A percentile compares a stretch with the other conserved stretches of the same genome.
phyloP scores from a whole-genome alignment of 2,329 filamentous ascomycete genomes.

The Trichoderma sp. region DNA sequence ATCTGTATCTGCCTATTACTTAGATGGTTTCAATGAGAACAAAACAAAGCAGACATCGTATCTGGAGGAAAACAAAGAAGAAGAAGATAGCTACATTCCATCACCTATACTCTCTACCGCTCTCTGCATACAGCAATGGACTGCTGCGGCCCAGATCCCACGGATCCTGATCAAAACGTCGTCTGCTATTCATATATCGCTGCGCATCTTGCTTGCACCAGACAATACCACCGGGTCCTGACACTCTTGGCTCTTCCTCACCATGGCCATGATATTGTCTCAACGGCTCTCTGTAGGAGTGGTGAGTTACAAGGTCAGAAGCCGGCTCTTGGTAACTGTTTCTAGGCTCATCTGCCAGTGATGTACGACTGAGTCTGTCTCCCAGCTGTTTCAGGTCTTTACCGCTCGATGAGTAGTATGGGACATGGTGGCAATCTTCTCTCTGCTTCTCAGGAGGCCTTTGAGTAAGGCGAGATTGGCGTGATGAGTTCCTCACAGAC shows the following conservation, averaged over 20 bases:
- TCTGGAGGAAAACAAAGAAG: neutral
- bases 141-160: neutral
- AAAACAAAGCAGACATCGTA: neutral
- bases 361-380: neutral
- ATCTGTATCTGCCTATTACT: too few species aligned
- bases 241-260: neutral
- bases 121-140: neutral
- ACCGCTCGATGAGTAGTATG: neutral
- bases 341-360: neutral
- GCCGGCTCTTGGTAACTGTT: neutral
- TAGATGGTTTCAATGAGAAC: too few species aligned
- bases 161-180: neutral
- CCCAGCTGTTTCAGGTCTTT: neutral
- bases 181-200: neutral
- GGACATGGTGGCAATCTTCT: neutral
- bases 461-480: neutral
- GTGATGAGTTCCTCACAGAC: neutral
- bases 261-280: neutral
- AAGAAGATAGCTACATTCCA: neutral
- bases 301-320: neutral
- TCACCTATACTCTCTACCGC: too few species aligned
- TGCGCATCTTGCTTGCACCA: slow-evolving; percentile 15
- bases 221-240: neutral
- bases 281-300: neutral
- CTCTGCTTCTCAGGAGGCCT: neutral